Percentiles rank a stretch among this genome's conserved stretches.
phyloP scores from a whole-genome alignment of 192 early-diverging fungal species.

The Backusella tuberculispora region DNA sequence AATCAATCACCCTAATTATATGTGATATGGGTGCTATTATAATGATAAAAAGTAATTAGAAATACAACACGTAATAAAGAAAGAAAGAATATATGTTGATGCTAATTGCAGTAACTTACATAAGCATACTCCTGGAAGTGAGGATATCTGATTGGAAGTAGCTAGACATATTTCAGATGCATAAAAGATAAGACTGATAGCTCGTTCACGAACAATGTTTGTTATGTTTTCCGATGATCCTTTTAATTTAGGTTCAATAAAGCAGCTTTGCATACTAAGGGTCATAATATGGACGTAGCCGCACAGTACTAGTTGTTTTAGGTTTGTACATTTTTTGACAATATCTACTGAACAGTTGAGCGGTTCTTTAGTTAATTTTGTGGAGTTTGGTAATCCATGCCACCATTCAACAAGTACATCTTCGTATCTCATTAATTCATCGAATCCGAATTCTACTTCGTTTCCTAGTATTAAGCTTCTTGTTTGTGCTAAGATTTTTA shows the following conservation, averaged over 20 bases:
- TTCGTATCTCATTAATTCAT: constrained; percentile 6
- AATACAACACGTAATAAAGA: background rate
- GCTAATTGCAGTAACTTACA: background rate
- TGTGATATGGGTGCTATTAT: background rate
- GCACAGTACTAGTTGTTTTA: background rate
- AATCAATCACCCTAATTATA: background rate
- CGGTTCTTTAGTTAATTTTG: constrained; percentile 6
- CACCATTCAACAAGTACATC: background rate
- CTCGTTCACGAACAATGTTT: background rate
- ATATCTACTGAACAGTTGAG: background rate
- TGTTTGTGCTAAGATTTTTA: background rate
- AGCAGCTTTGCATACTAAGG: background rate
- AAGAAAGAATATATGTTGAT: too few species aligned
- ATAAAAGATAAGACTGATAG: background rate
- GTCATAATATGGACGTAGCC: background rate
- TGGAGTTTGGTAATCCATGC: background rate
- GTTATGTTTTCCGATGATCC: background rate
- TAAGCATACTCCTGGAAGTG: background rate
- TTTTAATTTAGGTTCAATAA: background rate
- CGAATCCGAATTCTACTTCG: background rate
- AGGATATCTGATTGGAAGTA: background rate
- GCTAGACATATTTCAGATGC: background rate
- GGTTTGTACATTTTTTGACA: background rate
- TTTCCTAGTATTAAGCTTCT: background rate
- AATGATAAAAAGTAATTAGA: background rate